phyloP scores from a whole-genome alignment of 345 rosid genomes.

The Aegle marmelos region DNA sequence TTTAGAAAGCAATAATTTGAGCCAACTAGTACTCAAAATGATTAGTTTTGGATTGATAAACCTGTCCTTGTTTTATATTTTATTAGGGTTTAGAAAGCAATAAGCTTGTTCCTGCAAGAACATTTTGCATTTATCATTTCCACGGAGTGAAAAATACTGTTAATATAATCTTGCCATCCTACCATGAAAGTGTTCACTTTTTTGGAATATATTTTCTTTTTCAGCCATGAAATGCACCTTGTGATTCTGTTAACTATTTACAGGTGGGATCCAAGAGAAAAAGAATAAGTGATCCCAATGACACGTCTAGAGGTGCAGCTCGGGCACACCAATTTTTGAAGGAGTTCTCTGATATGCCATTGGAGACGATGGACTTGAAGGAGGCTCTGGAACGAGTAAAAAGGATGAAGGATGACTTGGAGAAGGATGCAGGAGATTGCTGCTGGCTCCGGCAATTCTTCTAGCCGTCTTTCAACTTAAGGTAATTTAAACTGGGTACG shows the following conservation, averaged over 20 bases:
- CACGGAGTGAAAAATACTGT: background rate
- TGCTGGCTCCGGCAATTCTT: conserved; percentile 78
- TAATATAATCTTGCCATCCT: background rate
- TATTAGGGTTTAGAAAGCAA: background rate
- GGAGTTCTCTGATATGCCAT: conserved; percentile 78
- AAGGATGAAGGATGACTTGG: conserved; percentile 58
- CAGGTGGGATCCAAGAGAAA: conserved; percentile 77
- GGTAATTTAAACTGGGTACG: background rate
- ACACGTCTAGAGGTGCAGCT: conserved; percentile 64
- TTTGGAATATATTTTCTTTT: background rate
- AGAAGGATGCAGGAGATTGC: conserved; percentile 63
- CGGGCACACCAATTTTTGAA: conserved; percentile 77
- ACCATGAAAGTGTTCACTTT: background rate
- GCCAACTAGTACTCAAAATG: no score
- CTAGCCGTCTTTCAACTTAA: conserved; percentile 12
- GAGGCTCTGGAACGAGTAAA: conserved; percentile 54
- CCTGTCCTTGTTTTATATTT: background rate
- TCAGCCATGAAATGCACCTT: background rate
- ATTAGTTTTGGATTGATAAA: no score
- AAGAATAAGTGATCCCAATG: conserved; percentile 52
- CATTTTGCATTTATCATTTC: no score
- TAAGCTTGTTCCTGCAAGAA: background rate
- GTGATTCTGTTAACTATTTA: background rate
- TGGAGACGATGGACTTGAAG: conserved; percentile 77
- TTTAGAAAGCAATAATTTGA: no score